Base-by-base conservation (phyloP, 2,329 filamentous ascomycete genomes). In the Monosporascus ibericus region DNA sequence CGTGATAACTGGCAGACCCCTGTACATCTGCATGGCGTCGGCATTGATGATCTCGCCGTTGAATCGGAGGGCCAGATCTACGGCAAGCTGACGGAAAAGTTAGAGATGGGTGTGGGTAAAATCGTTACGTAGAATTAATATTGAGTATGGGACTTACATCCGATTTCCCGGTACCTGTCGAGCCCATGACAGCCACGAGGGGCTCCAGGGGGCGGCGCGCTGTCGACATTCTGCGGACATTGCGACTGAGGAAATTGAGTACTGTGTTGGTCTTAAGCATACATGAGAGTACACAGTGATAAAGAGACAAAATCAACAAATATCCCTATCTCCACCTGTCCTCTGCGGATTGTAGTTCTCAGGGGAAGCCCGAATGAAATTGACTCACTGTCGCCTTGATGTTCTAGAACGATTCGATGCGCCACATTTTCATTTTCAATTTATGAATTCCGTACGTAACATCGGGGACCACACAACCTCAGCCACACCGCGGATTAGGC, bases 21-120 rank as follows among this genome's bases (percentile, higher is more conserved):
- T 80, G 69, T 99, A 99, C 72, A 99, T 85, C 68, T 99, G 94
- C 91, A 99, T 96, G 39, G 94, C 94, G 76, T 99, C 94, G 47
- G 90, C 90, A 67, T 99, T 99, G 72, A 99, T 91, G 49, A 99
- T 82, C 70, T 99, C 94, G 65, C 95, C 94, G 69, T 94, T 86
- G 71, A 91, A 92, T 22, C 80, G 82, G 42, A 78, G 78, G 1
- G 95, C 94, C 49, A 99, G 74, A 57, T 96, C 90, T 40, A 99
- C 87, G 8, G 94, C 94, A 59, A 96, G 81, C 91, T 96, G 56
- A n/a, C 18, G 42, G 6, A 22, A 42, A 17, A 37, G 50, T 61
- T 44, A 64, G 55, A 47, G 50, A 46, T 18, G 8, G 14, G 27
- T 18, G 37, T 40, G 22, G 2, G 6, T 15, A 40, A 36, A 37